A percentile compares a stretch with the other conserved stretches of the same genome.
phyloP scores from a whole-genome alignment of 2,329 filamentous ascomycete genomes.

The Pestalotiopsis sp. region DNA sequence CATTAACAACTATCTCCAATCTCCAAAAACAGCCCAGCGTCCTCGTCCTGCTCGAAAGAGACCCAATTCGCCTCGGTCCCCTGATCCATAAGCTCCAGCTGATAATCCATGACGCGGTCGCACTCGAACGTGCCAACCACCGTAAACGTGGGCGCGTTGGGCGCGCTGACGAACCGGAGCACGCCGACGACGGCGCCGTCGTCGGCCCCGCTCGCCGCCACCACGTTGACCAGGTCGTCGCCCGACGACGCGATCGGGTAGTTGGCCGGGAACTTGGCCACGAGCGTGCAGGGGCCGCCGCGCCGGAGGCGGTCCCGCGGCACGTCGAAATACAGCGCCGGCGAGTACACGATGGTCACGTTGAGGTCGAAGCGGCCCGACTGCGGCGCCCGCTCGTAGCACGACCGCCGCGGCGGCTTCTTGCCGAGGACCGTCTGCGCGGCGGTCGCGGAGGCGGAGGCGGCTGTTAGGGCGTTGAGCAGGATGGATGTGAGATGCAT shows the following conservation, averaged over 20 bases:
- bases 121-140: conserved; percentile 30
- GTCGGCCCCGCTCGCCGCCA: conserved; percentile 22
- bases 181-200: conserved; percentile 26
- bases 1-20: conserved; percentile 7
- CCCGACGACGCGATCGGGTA: conserved; percentile 18
- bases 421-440: background rate
- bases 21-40: conserved; percentile 21
- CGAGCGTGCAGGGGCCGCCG: conserved; percentile 28
- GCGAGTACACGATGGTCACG: conserved; percentile 15
- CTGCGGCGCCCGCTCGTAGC: conserved; percentile 17
- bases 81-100: conserved; percentile 26
- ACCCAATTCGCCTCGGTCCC: conserved; percentile 33
- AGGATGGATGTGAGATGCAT: background rate
- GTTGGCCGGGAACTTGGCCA: conserved; percentile 28
- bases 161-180: conserved; percentile 20
- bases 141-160: conserved; percentile 15
- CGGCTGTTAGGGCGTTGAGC: background rate
- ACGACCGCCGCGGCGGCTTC: conserved; percentile 6
- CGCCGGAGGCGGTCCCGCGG: conserved; percentile 15
- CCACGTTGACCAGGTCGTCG: conserved; percentile 11
- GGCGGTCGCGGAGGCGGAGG: background rate
- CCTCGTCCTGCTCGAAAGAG: conserved; percentile 16
- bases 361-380: conserved; percentile 20
- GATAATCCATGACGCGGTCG: conserved; percentile 23
- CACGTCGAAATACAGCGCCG: conserved; percentile 21